Evolutionary conservation across 352 stramenopile genomes (phyloP).

Genomic region (Pythium dissimile): DNA sequence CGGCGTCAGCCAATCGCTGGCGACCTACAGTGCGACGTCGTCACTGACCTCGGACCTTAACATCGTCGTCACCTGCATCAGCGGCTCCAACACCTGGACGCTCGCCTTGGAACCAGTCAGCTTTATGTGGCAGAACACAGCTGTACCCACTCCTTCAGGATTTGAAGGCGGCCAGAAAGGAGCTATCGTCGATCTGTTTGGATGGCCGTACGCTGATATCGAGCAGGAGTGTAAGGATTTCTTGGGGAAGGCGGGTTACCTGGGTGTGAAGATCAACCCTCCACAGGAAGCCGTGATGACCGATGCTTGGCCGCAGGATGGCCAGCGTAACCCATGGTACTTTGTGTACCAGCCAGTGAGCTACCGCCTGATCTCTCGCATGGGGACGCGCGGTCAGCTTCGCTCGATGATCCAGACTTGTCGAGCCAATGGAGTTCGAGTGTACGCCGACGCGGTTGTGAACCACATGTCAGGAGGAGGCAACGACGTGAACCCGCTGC

Average conservation of each 20-base stretch:
- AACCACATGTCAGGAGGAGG: slow-evolving; percentile 32
- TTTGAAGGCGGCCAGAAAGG: slow-evolving; percentile 51
- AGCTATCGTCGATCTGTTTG: slow-evolving; percentile 64
- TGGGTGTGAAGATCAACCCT: slow-evolving; percentile 67
- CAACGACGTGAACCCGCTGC: slow-evolving; percentile 20
- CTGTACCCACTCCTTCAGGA: slow-evolving; percentile 27
- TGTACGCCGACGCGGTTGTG: slow-evolving; percentile 36
- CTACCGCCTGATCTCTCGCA: slow-evolving; percentile 50
- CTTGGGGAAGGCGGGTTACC: slow-evolving; percentile 59
- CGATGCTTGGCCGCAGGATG: slow-evolving; percentile 32
- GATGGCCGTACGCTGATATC: slow-evolving; percentile 60
- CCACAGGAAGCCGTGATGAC: slow-evolving; percentile 52
- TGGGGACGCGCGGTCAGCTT: slow-evolving; percentile 45
- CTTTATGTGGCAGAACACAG: slow-evolving; percentile 55
- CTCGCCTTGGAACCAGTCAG: slow-evolving; percentile 52
- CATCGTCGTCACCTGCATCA: slow-evolving; percentile 28
- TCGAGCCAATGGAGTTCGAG: slow-evolving; percentile 46
- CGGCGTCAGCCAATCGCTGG: slow-evolving; percentile 17
- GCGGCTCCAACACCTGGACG: slow-evolving; percentile 20
- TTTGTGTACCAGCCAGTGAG: slow-evolving; percentile 63
- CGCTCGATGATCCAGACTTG: slow-evolving; percentile 63
- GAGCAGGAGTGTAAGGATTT: slow-evolving; percentile 54
- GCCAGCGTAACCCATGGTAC: slow-evolving; percentile 62
- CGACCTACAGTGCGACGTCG: slow-evolving; percentile 22
- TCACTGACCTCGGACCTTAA: slow-evolving; percentile 28